Conservation (phyloP, 129 eudicot genomes). For the Glebionis coronaria region DNA sequence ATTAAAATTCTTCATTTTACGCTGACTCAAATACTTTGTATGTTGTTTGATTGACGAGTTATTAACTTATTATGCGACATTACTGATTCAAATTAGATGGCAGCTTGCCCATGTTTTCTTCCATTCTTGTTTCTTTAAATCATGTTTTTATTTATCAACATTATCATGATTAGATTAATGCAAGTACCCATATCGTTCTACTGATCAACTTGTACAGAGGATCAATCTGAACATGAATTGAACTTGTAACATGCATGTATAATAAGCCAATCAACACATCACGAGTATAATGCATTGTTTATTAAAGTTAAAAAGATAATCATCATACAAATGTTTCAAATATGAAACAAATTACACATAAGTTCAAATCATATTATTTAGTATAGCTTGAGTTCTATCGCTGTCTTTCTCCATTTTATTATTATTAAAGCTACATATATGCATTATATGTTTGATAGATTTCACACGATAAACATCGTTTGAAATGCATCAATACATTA, state of each 20-base stretch:
- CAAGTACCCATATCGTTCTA: too few relatives aligned
- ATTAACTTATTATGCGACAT: background rate
- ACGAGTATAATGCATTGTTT: conserved; percentile 8
- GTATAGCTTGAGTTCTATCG: background rate
- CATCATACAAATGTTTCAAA: conserved; percentile 27
- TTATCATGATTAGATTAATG: too few relatives aligned
- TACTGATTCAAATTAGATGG: background rate
- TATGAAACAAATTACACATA: conserved; percentile 4
- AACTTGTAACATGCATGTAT: background rate
- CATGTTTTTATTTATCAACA: too few relatives aligned
- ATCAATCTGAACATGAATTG: background rate
- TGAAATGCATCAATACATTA: conserved; percentile 3
- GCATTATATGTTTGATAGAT: conserved; percentile 3
- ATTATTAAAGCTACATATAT: conserved; percentile 4
- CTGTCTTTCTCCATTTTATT: background rate
- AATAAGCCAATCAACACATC: background rate
- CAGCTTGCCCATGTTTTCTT: background rate
- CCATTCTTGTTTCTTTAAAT: background rate
- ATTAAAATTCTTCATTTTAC: too few relatives aligned
- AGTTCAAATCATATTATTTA: conserved; percentile 9
- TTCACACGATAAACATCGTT: conserved; percentile 9
- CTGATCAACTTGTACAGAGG: background rate
- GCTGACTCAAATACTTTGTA: too few relatives aligned
- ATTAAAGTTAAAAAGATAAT: conserved; percentile 16
- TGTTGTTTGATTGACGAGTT: background rate